Percentiles rank a stretch among this genome's conserved stretches.
These are phyloP conservation scores for Orbilia ellipsospora DNA, from an alignment of 2,329 filamentous ascomycete genomes.

Conservation along the genomic window DNA sequence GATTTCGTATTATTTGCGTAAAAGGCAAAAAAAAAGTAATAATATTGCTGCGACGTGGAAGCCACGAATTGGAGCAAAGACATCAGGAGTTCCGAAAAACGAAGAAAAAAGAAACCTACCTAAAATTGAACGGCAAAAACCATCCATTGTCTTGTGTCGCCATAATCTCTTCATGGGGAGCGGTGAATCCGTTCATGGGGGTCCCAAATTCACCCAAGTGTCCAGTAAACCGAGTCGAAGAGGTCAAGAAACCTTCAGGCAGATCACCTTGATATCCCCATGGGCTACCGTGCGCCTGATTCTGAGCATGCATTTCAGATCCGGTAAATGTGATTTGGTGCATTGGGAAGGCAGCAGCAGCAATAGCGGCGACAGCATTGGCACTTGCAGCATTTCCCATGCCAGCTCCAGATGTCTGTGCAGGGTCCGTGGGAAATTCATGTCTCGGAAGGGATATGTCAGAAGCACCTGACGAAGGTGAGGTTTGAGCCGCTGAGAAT, in stretches of 20 bases:
- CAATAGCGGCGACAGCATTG: conserved; percentile 9
- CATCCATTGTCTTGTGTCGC: conserved; percentile 52
- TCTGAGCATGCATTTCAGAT: conserved; percentile 36
- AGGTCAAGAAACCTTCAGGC: conserved; percentile 38
- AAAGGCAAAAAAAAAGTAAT: conserved; percentile 5
- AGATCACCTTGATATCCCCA: conserved; percentile 50
- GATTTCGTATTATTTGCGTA: conserved; percentile 14
- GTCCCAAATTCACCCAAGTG: conserved; percentile 44
- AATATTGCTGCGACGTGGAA: background rate
- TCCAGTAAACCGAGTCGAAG: conserved; percentile 39
- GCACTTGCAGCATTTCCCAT: conserved; percentile 6
- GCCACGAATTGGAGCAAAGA: background rate
- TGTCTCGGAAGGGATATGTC: conserved; percentile 51
- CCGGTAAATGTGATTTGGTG: conserved; percentile 49
- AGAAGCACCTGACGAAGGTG: conserved; percentile 49
- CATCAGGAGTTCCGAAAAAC: background rate
- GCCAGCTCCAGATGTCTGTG: conserved; percentile 11
- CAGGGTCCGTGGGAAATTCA: conserved; percentile 44
- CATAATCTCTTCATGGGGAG: conserved; percentile 51
- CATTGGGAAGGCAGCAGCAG: conserved; percentile 41
- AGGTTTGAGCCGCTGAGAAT: conserved; percentile 49
- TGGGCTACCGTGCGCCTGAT: conserved; percentile 31
- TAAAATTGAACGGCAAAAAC: conserved; percentile 54
- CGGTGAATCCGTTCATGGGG: conserved; percentile 50
- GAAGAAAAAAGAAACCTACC: conserved; percentile 20